Evolutionary conservation across 2,329 filamentous ascomycete species (phyloP).

Genomic region (Tolypocladium ophioglossoides): DNA sequence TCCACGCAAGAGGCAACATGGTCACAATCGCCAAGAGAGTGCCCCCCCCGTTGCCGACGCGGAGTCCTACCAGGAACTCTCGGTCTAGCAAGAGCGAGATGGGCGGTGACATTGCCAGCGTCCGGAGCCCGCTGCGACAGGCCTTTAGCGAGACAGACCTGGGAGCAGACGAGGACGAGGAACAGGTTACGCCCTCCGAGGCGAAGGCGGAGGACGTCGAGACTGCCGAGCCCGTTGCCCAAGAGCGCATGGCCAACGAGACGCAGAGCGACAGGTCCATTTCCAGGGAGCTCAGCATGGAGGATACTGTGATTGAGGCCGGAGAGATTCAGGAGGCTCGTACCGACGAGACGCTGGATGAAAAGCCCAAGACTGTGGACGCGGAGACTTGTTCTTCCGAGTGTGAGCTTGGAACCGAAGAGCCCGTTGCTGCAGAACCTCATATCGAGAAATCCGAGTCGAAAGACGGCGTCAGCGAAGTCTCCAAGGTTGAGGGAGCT

Average conservation of each 20-base stretch:
- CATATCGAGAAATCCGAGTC: neutral
- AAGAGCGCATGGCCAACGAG: neutral
- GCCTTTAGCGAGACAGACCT: constrained; percentile 30
- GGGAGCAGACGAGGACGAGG: constrained; percentile 10
- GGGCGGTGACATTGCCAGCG: constrained; percentile 46
- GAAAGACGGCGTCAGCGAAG: neutral
- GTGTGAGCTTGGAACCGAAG: neutral
- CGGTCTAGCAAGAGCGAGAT: constrained; percentile 40
- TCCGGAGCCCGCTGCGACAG: constrained; percentile 40
- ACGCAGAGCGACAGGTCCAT: neutral
- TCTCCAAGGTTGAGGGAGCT: neutral
- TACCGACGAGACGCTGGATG: neutral
- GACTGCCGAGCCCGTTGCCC: neutral
- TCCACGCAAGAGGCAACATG: constrained; percentile 64
- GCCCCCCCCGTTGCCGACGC: constrained; percentile 65
- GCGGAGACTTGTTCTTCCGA: neutral
- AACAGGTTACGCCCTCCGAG: constrained; percentile 1
- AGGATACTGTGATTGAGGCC: neutral
- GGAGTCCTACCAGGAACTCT: constrained; percentile 59
- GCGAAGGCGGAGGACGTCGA: neutral
- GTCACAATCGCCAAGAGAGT: constrained; percentile 77
- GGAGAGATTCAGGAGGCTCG: neutral
- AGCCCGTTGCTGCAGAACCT: neutral
- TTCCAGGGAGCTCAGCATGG: neutral
- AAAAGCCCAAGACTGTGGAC: neutral